Base-by-base conservation (phyloP, 1,284 basidiomycete species). In the Sanghuangporus weigelae region DNA sequence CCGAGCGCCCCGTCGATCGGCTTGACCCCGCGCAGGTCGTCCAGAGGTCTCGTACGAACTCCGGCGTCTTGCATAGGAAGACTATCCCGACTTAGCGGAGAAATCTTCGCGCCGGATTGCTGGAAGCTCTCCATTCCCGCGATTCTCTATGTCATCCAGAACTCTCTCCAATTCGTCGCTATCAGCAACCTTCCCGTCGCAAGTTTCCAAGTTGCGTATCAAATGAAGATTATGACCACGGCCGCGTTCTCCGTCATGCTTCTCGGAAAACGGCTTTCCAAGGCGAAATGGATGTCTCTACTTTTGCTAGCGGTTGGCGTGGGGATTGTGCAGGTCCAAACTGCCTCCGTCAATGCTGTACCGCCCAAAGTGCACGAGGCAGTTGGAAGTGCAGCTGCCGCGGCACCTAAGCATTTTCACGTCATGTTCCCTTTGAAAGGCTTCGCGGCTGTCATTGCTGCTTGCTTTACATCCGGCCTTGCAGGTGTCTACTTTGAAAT, bases 401-500 rank as follows among this genome's bases (percentile, higher is more conserved):
- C 73, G 0, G 75, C 75, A 7, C 74, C 75, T 54, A 68, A 71
- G 23, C 72, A 76, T 61, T 74, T 74, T 42, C 75, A 77, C 67
- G 72, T 68, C 51, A 93, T 96, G 93, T 85, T 89, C 70, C 89
- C 92, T 3, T 74, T 92, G 62, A 92, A 87, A 67, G 96, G 96
- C 0, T 97, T 92, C 71, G 74, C 84, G 35, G 96, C 96, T 0
- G 95, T 98, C 61, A 85, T 86, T 1, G 86, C 91, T 2, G 95
- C 96, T 0, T 98, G 96, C 78, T 87, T 98, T 76, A 98, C 95
- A 0, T 97, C 95, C 0, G 96, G 96, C 40, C 86, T 98, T n/a
- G 96, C 96, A 0, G 96, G 96, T 12, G 96, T 98, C 35, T 98
- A 98, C 79, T 98, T 98, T 71, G 96, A 98, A 78, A 95, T 96